Conservation (phyloP, 1,139 yeast genomes). For the Blastobotrys arbuscula region DNA sequence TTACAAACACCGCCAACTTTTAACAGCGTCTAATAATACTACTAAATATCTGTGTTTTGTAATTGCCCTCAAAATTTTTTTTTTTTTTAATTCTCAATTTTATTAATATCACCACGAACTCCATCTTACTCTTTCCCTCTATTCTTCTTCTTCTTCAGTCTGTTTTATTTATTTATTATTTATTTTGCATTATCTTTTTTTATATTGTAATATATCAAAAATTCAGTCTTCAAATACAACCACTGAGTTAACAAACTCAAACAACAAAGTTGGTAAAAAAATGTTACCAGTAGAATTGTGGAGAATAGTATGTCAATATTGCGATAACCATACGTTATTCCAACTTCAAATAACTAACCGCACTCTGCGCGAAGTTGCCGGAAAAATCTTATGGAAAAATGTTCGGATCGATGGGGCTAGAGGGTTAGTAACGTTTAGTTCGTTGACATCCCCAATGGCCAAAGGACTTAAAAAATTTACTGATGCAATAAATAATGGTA, state of each 20-base stretch:
- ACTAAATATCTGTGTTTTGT: too few relatives aligned
- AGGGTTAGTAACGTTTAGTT: slow-evolving; percentile 1
- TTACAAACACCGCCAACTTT: too few relatives aligned
- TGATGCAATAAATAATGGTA: slow-evolving; percentile 9
- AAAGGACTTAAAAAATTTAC: background rate
- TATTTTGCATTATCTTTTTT: background rate
- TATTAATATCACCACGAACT: too few relatives aligned
- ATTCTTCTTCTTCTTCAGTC: background rate
- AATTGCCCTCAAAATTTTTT: too few relatives aligned
- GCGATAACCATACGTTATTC: slow-evolving; percentile 7
- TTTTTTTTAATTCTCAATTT: too few relatives aligned
- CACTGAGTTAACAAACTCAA: background rate
- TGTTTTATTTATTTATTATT: too few relatives aligned
- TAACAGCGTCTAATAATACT: too few relatives aligned
- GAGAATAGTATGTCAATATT: slow-evolving; percentile 4
- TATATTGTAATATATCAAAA: background rate
- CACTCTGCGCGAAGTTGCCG: slow-evolving; percentile 5
- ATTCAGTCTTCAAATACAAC: background rate
- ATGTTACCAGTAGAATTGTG: slow-evolving; percentile 9
- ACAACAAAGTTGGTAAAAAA: background rate
- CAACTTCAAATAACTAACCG: slow-evolving; percentile 6
- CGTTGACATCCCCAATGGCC: background rate
- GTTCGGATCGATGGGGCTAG: slow-evolving; percentile 9
- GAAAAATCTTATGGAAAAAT: slow-evolving; percentile 7
- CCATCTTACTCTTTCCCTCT: too few relatives aligned